Evolutionary conservation across 1,284 basidiomycete species (phyloP), one percentile per base, ranked within the genome.

Genomic region (Cutaneotrichosporon spelunceum): DNA sequence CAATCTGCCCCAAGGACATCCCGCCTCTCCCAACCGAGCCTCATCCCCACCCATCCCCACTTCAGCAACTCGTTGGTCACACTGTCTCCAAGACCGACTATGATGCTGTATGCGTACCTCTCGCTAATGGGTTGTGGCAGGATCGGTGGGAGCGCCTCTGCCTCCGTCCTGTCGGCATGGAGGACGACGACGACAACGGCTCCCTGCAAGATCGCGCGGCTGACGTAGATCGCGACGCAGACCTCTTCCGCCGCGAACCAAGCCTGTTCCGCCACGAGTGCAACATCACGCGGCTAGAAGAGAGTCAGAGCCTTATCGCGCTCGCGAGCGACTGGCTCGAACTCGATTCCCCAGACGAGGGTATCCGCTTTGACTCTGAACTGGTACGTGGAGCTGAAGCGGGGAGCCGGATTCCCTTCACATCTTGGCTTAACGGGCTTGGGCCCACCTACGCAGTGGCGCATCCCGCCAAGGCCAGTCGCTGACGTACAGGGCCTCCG

Each of bases 361-460:
- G 94, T 81, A 89, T 99, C 62, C 86, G 96, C 50, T 90, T 95
- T 70, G 96, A 99, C 74, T 89, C 93, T 56, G 96, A 97, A 80
- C 88, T 96, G 61, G 92, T 93, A 76, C 77, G 88, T 82, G 42
- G 33, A 21, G 11, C n/a, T 36, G 42, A 11, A 9, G 53, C 23
- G n/a, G 36, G 19, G 33, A n/a, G n/a, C 21, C 21, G 21, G 21
- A 23, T 34, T 19, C n/a, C 23, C 34, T 21, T 11, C n/a, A n/a
- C n/a, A n/a, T n/a, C 45, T 47, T 26, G 45, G 48, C 14, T n/a
- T 30, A 19, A 26, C 26, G 26, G 24, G 48, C 26, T 9, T 9
- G 14, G 27, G 6, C 47, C 23, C 24, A 26, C 24, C 16, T 44
- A 16, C 27, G 27, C 16, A 10, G n/a, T n/a, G 13, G 14, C 19